Evolutionary conservation across 106 monocot species (phyloP), one percentile per base, ranked within the genome.

Genomic region (Dendrobium chrysotoxum): DNA sequence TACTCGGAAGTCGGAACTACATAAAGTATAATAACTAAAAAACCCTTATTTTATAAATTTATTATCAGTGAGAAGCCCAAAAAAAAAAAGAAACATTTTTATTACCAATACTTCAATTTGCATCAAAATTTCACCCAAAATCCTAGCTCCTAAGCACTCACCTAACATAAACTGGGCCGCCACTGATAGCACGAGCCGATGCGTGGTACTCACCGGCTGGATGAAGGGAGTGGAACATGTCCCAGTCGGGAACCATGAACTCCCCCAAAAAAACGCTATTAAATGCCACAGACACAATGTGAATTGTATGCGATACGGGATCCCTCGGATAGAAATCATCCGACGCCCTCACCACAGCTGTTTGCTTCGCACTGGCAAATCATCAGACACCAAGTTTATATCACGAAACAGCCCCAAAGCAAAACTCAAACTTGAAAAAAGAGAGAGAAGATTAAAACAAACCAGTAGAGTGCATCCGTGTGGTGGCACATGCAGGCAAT

Each of bases 191-290:
- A 20, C 99, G 85, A 4, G 99, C 95, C 7, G 99, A 87, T 23
- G 89, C 99, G 53, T 99, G 99, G 83, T 91, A 99, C 42, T 99
- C 95, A 0, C 93, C 99, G 0, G 95, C 93, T 1, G 99, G 99
- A 65, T 99, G 99, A 35, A 90, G 84, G 13, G 95, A 93, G 73
- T 99, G 99, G 70, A 99, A 99, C 95, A 99, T 99, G 64, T 99
- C 99, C 99, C 99, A 99, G 78, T 99, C 99, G 0, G 99, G 92
- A 25, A 91, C 54, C 99, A 99, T 99, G 85, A 99, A 91, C 80
- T 99, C 99, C 7, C 99, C 99, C 0, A 99, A 93, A 53, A 99
- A 99, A 30, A 99, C 64, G 38, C 88, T 93, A 80, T 99, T 99
- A 77, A 89, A 99, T 7, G 99, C 88, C 2, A 95, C 93, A 4